Evolutionary conservation across 164 flowering plant species (phyloP).

Genomic region (Houttuynia cordata): DNA sequence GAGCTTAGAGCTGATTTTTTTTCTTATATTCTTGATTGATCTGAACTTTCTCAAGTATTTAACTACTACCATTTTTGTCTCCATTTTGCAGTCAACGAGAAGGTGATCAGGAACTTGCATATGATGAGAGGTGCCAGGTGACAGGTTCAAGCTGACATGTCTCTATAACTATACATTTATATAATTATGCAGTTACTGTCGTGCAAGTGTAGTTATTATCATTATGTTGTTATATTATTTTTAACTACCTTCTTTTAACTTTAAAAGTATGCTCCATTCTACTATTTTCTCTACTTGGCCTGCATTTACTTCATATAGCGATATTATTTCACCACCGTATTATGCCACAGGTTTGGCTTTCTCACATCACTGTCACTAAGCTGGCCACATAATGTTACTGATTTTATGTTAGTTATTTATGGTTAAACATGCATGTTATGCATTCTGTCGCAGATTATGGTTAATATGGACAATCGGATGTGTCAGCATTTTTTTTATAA

Average conservation of each 20-base stretch:
- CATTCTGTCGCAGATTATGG: no score
- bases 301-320: background rate
- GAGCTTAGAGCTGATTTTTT: background rate
- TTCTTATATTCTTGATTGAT: background rate
- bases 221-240: background rate
- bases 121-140: constrained; percentile 30
- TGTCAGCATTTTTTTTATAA: no score
- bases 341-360: background rate
- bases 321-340: background rate
- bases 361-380: no score
- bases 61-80: background rate
- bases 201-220: background rate
- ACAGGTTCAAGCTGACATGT: constrained; percentile 27
- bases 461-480: no score
- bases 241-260: background rate
- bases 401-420: no score
- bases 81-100: constrained; percentile 22
- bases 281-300: background rate
- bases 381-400: no score
- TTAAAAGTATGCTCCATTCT: background rate
- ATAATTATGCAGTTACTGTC: background rate
- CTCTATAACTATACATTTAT: background rate
- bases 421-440: no score
- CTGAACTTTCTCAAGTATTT: background rate
- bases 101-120: constrained; percentile 24